Conservation (phyloP, 371 early-diverging fungal genomes). For the Umbelopsis sp. region DNA sequence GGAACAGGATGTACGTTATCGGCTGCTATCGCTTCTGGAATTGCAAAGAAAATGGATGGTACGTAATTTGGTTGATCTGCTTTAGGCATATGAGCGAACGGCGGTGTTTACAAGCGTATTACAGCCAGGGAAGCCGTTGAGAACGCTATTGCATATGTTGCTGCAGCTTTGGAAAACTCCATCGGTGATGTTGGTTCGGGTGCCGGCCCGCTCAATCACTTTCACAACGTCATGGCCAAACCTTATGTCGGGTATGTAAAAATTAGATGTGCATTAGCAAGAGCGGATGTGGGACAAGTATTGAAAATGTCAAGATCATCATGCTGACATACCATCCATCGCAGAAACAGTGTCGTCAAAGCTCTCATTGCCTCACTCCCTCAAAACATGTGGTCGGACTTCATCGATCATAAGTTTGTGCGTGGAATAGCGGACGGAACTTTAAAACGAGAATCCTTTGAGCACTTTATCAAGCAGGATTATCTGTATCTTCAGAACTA, state of each 20-base stretch:
- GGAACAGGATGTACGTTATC: constrained; percentile 89
- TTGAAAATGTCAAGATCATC: not conserved
- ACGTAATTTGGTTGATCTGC: constrained; percentile 17
- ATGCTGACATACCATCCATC: constrained; percentile 36
- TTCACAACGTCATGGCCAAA: constrained; percentile 52
- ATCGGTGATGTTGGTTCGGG: constrained; percentile 62
- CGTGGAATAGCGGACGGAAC: constrained; percentile 76
- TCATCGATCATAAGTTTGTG: constrained; percentile 78
- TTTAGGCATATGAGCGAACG: not conserved
- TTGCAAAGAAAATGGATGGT: constrained; percentile 65
- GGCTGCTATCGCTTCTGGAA: constrained; percentile 75
- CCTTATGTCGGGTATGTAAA: constrained; percentile 52
- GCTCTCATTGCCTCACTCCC: constrained; percentile 45
- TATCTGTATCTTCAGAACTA: constrained; percentile 81
- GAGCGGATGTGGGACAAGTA: not conserved
- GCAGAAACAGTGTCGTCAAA: constrained; percentile 55
- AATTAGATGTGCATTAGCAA: no score
- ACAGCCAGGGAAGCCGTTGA: constrained; percentile 50
- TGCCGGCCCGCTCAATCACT: constrained; percentile 79
- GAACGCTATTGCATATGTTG: constrained; percentile 58
- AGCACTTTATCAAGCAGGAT: constrained; percentile 82
- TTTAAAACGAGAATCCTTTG: constrained; percentile 67
- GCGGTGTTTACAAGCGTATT: not conserved
- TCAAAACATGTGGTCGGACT: constrained; percentile 65
- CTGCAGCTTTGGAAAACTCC: constrained; percentile 60